Base-by-base conservation (phyloP, 106 monocot species). In the Dioscorea alata region DNA sequence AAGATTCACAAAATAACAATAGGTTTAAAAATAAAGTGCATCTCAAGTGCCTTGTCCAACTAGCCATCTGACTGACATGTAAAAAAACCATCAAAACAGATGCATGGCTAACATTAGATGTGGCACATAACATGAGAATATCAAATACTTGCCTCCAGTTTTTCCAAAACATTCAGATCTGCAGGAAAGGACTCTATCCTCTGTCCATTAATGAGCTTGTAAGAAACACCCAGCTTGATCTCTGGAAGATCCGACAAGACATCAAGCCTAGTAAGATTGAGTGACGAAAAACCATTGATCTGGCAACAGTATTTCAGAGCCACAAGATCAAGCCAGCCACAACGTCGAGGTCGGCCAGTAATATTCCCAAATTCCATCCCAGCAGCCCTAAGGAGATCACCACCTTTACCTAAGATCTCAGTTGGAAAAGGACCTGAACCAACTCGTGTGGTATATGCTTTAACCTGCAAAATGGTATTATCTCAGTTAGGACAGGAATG, bases 341-440 rank as follows among this genome's bases (percentile, higher is more conserved):
- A 97, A 4, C 92, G 91, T 21, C 96, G 74, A 50, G 96, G 96
- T 42, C 96, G 83, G 18, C 96, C 96, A 13, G 96, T 97, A 9
- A 86, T 87, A 15, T 92, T 97, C 59, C 96, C 96, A 70, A 97
- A 97, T 50, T 97, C 96, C 96, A 92, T 92, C 56, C 96, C 96
- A 60, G 86, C 84, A 33, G 48, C 60, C 70, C 96, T 74, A 60
- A 97, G 88, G 3, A 78, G 50, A 56, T 97, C 92, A 66, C 96
- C 96, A 66, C 50, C 81, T 78, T 84, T 81, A 21, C 92, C 80
- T 23, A 97, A 72, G 20, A 92, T 73, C 72, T 97, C 96, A 51
- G 96, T 97, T 23, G 92, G 96, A 52, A 97, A 97, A 61, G 96
- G 89, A 50, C 92, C 92, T 13, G 86, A 84, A 2, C 96, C 96